Evolutionary conservation across 73 alveolate species (phyloP).

Genomic region (Stentor roeselii): DNA sequence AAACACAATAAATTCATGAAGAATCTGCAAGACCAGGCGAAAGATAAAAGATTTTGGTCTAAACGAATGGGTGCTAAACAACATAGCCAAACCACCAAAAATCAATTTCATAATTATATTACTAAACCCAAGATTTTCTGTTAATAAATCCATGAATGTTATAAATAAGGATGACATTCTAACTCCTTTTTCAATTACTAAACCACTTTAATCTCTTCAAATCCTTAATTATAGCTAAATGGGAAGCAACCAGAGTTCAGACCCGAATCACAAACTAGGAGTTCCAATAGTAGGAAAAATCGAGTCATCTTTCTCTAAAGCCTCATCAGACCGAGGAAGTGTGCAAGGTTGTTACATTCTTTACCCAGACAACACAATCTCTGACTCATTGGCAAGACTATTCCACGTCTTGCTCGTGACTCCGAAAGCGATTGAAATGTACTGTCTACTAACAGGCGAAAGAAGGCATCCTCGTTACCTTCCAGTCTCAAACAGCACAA

Average conservation of each 20-base stretch:
- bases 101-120: too few relatives aligned
- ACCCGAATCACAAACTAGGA: neutral
- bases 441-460: conserved; percentile 24
- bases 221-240: neutral
- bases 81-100: too few relatives aligned
- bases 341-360: neutral
- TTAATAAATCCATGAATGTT: too few relatives aligned
- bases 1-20: neutral
- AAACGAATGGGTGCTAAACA: too few relatives aligned
- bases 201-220: too few relatives aligned
- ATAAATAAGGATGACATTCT: too few relatives aligned
- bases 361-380: neutral
- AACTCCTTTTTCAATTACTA: too few relatives aligned
- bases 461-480: neutral
- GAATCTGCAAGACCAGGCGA: too few relatives aligned
- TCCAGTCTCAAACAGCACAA: neutral
- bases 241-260: neutral
- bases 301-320: too few relatives aligned
- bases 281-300: neutral
- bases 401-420: neutral
- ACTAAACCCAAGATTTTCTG: too few relatives aligned
- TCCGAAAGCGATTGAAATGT: conserved; percentile 6
- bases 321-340: neutral
- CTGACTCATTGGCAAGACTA: neutral
- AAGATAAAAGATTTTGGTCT: too few relatives aligned